Conservation (phyloP, 108 stramenopile species). For the Nitzschia inconspicua region DNA sequence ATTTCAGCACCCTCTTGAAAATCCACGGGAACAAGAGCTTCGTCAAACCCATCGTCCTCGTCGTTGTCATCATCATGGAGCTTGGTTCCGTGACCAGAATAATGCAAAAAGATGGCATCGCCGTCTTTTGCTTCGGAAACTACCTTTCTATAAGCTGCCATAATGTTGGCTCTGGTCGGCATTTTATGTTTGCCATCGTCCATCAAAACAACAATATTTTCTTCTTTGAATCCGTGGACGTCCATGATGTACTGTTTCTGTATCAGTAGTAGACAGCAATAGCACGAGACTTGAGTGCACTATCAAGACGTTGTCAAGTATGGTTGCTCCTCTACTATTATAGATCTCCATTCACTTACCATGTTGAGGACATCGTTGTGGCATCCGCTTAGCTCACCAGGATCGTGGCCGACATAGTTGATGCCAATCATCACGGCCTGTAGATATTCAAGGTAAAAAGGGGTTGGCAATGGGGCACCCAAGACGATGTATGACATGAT, state of each 20-base stretch:
- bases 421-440: slow-evolving; percentile 84
- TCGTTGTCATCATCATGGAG: slow-evolving; percentile 57
- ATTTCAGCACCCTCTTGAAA: slow-evolving; percentile 52
- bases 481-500: too few relatives aligned
- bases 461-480: too few relatives aligned
- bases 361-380: slow-evolving; percentile 31
- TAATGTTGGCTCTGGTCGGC: slow-evolving; percentile 63
- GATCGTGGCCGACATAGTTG: slow-evolving; percentile 67
- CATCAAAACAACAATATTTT: slow-evolving; percentile 69
- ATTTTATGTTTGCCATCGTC: slow-evolving; percentile 56
- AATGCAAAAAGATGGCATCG: slow-evolving; percentile 65
- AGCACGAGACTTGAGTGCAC: not conserved
- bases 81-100: slow-evolving; percentile 75
- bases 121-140: slow-evolving; percentile 45
- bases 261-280: slow-evolving; percentile 44
- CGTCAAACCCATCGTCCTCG: slow-evolving; percentile 76
- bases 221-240: slow-evolving; percentile 77
- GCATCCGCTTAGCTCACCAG: slow-evolving; percentile 42
- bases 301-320: not conserved
- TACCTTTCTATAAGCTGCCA: slow-evolving; percentile 50
- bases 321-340: not conserved
- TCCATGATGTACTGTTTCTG: slow-evolving; percentile 71
- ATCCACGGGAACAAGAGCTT: slow-evolving; percentile 87
- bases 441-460: too few relatives aligned
- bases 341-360: slow-evolving; percentile 5